These are phyloP conservation scores for Aureobasidium sp. DNA, from an alignment of 2,329 filamentous ascomycete genomes.

Conservation along the genomic window DNA sequence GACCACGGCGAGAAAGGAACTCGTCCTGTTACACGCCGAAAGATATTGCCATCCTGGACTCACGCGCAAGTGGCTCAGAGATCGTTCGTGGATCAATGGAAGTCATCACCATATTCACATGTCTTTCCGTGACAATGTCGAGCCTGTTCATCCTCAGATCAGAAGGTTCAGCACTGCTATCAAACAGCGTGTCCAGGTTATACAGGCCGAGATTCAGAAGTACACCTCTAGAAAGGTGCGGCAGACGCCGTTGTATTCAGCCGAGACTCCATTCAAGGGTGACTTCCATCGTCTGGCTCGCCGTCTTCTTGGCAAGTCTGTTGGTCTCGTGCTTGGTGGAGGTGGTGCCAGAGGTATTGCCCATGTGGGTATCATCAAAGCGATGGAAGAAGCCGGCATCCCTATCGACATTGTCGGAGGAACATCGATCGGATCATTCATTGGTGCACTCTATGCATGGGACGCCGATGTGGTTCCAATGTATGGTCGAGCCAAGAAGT, in stretches of 20 bases:
- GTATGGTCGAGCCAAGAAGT: conserved; percentile 95
- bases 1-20: conserved; percentile 86
- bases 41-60: conserved; percentile 78
- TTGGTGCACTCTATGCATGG: conserved; percentile 88
- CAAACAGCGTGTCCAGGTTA: conserved; percentile 85
- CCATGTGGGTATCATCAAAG: conserved; percentile 88
- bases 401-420: conserved; percentile 93
- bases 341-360: conserved; percentile 88
- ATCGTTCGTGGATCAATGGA: conserved; percentile 95
- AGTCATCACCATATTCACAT: conserved; percentile 98
- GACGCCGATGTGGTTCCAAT: conserved; percentile 96
- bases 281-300: conserved; percentile 92
- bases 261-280: conserved; percentile 88
- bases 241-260: conserved; percentile 80
- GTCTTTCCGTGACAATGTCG: conserved; percentile 69
- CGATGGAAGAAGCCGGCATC: conserved; percentile 91
- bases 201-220: conserved; percentile 96
- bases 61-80: conserved; percentile 78
- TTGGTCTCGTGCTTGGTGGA: conserved; percentile 88
- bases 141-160: conserved; percentile 67
- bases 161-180: conserved; percentile 77
- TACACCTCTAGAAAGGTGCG: conserved; percentile 92
- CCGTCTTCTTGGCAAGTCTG: conserved; percentile 84
- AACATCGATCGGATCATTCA: conserved; percentile 93
- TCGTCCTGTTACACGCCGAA: conserved; percentile 84